A percentile compares a stretch with the other conserved stretches of the same genome.
Conservation (phyloP, 2,329 filamentous ascomycete genomes). For the Metarhizium guizhouense region DNA sequence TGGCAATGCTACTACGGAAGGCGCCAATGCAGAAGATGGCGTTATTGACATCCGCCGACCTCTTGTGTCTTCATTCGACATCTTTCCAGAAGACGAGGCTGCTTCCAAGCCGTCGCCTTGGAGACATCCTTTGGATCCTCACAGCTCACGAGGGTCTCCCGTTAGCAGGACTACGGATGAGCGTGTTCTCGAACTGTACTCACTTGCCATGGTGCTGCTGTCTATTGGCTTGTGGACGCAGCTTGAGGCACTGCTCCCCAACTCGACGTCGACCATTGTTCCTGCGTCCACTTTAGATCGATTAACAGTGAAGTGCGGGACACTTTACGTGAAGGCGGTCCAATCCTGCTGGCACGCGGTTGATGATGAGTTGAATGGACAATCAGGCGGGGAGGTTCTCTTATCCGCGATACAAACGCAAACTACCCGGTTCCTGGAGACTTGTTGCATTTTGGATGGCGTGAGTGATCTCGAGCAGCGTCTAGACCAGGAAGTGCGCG, state of each 20-base stretch:
- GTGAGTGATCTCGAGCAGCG: constrained; percentile 47
- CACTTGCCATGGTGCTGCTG: constrained; percentile 62
- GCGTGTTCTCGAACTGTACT: constrained; percentile 60
- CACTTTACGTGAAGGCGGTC: constrained; percentile 66
- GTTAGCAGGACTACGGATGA: constrained; percentile 42
- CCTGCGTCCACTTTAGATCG: constrained; percentile 53
- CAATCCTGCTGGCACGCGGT: constrained; percentile 64
- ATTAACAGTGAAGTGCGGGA: constrained; percentile 60
- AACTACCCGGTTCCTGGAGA: constrained; percentile 49
- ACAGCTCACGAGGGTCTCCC: constrained; percentile 38
- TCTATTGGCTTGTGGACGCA: constrained; percentile 71
- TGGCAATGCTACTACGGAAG: constrained; percentile 35
- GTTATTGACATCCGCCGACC: constrained; percentile 58
- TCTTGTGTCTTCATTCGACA: constrained; percentile 63
- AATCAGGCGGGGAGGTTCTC: constrained; percentile 38
- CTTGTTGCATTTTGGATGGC: constrained; percentile 51
- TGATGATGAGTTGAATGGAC: constrained; percentile 47
- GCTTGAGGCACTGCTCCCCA: constrained; percentile 43
- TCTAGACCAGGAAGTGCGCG: constrained; percentile 37
- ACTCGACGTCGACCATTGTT: constrained; percentile 38
- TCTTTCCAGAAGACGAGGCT: constrained; percentile 41
- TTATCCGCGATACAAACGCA: constrained; percentile 44
- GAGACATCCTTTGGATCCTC: constrained; percentile 57
- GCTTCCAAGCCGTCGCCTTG: constrained; percentile 20
- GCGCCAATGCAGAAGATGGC: constrained; percentile 30